Conservation (phyloP, 1,284 basidiomycete species). For the Papiliotrema fonsecae region DNA sequence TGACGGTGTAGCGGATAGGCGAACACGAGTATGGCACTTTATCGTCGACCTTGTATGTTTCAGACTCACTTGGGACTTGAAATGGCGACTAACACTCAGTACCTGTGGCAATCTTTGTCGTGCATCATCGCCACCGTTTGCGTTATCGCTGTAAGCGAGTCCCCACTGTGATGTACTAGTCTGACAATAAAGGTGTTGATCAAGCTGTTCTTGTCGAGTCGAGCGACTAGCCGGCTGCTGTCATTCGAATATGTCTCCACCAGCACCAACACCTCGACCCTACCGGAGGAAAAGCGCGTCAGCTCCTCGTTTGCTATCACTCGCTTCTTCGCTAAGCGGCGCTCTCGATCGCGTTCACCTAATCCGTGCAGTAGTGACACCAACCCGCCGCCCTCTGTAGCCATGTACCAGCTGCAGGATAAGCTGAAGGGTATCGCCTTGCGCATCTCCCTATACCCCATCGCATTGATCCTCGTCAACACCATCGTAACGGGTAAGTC, state of each 20-base stretch:
- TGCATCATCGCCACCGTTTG: slow-evolving; percentile 15
- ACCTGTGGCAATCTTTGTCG: slow-evolving; percentile 24
- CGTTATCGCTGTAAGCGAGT: slow-evolving; percentile 14
- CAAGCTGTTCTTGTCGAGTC: neutral
- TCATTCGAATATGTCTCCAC: neutral
- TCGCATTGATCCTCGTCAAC: slow-evolving; percentile 23
- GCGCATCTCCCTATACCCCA: slow-evolving; percentile 23
- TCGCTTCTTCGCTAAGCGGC: neutral
- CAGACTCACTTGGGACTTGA: neutral
- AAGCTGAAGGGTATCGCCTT: slow-evolving; percentile 19
- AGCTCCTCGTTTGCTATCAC: neutral
- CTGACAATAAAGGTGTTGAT: neutral
- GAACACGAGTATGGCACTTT: slow-evolving; percentile 12
- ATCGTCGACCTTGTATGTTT: slow-evolving; percentile 18
- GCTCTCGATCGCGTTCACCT: too few relatives aligned
- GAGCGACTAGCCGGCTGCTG: neutral
- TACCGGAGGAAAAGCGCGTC: neutral
- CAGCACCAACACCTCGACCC: neutral
- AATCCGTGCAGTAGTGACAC: too few relatives aligned
- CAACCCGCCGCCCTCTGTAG: neutral
- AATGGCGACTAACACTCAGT: slow-evolving; percentile 2
- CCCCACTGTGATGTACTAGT: neutral
- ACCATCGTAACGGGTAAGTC: slow-evolving; percentile 19
- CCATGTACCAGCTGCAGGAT: slow-evolving; percentile 7
- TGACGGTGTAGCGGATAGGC: neutral